Evolutionary conservation across 164 flowering plant genomes (phyloP).

Genomic region (Nymphaea thermarum): DNA sequence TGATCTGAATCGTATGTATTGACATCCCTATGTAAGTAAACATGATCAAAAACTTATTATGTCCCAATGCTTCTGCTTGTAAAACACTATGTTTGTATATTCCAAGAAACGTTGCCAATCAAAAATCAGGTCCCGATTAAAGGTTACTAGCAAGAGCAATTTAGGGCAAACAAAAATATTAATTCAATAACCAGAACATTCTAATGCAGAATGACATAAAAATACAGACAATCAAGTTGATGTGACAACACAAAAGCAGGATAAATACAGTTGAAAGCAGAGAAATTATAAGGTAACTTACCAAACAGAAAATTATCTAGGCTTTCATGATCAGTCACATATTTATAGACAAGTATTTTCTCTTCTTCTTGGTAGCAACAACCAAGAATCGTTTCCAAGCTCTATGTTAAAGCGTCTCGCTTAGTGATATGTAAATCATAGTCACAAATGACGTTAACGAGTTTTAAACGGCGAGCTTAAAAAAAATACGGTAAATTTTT

Average conservation of each 20-base stretch:
- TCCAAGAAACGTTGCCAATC: constrained; percentile 32
- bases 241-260: background rate
- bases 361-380: constrained; percentile 25
- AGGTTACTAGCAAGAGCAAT: no score
- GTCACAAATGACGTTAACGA: no score
- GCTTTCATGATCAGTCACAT: constrained; percentile 19
- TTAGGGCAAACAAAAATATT: background rate
- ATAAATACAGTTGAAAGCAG: background rate
- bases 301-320: constrained; percentile 23
- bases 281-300: background rate
- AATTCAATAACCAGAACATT: background rate
- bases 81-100: constrained; percentile 10
- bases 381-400: constrained; percentile 28
- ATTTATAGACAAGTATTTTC: constrained; percentile 32
- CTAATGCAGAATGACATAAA: background rate
- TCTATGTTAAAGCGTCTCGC: constrained; percentile 40
- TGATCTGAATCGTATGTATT: no score
- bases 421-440: no score
- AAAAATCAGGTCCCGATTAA: no score
- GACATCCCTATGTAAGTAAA: background rate
- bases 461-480: no score
- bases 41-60: constrained; percentile 14
- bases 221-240: background rate
- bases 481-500: no score
- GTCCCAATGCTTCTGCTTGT: constrained; percentile 25